These are phyloP conservation scores for Arabidopsis arenosa DNA, from an alignment of 345 rosid species.

Conservation along the genomic window DNA sequence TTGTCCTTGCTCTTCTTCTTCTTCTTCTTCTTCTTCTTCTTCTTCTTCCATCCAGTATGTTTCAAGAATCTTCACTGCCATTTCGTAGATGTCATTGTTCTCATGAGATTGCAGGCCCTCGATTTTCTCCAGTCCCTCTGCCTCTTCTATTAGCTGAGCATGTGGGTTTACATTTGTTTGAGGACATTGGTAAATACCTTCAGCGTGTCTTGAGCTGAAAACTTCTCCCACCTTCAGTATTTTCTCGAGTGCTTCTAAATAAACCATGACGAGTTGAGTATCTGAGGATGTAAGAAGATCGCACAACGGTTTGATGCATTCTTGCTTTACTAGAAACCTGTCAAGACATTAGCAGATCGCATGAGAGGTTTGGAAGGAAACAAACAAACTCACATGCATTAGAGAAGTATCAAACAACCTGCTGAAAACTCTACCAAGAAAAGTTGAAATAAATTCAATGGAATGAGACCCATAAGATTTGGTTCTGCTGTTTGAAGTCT, in stretches of 20 bases:
- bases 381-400: not conserved
- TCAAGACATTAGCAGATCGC: slow-evolving; percentile 22
- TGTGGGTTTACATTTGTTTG: slow-evolving; percentile 50
- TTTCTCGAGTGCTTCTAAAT: slow-evolving; percentile 63
- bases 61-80: slow-evolving; percentile 56
- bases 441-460: slow-evolving; percentile 8
- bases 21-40: slow-evolving; percentile 46
- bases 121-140: slow-evolving; percentile 62
- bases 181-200: slow-evolving; percentile 45
- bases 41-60: slow-evolving; percentile 61
- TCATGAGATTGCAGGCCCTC: slow-evolving; percentile 62
- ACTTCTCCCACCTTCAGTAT: slow-evolving; percentile 66
- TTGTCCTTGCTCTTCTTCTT: slow-evolving; percentile 44
- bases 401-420: not conserved
- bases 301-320: slow-evolving; percentile 62
- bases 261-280: slow-evolving; percentile 54
- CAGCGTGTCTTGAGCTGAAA: slow-evolving; percentile 44
- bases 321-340: slow-evolving; percentile 55
- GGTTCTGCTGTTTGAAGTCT: slow-evolving; percentile 5
- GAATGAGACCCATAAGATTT: slow-evolving; percentile 3
- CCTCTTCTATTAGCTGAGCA: slow-evolving; percentile 62
- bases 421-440: slow-evolving; percentile 19
- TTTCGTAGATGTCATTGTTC: slow-evolving; percentile 47
- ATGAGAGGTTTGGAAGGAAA: not conserved
- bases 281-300: slow-evolving; percentile 60